These are phyloP conservation scores for Tetrahymena elliotti DNA, from an alignment of 73 alveolate species.

Conservation along the genomic window DNA sequence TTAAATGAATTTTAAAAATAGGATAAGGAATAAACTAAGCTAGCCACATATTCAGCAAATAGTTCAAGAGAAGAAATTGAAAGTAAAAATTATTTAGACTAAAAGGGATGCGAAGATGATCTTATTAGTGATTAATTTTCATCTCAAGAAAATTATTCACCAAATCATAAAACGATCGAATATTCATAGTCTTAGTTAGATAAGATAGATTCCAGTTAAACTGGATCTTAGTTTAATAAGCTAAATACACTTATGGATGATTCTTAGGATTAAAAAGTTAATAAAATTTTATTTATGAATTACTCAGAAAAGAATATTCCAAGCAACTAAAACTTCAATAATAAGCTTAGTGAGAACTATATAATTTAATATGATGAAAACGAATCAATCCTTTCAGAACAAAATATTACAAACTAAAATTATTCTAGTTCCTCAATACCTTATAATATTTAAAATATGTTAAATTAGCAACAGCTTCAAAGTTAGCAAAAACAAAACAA, in stretches of 20 bases:
- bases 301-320: neutral
- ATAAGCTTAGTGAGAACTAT: neutral
- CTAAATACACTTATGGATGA: neutral
- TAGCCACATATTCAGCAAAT: neutral
- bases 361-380: neutral
- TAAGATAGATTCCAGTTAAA: neutral
- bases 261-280: neutral
- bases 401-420: neutral
- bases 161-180: neutral
- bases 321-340: neutral
- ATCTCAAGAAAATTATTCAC: neutral
- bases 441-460: neutral
- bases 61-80: neutral
- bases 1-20: too few relatives aligned
- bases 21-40: neutral
- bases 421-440: neutral
- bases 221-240: neutral
- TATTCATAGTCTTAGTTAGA: neutral
- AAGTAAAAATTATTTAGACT: neutral
- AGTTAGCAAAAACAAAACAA: neutral
- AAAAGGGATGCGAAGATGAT: neutral
- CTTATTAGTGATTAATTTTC: neutral
- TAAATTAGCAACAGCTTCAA: neutral
- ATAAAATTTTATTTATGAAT: neutral
- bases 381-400: neutral